phyloP scores from a whole-genome alignment of 371 early-diverging fungal genomes.

The Dipsacomyces acuminosporus region DNA sequence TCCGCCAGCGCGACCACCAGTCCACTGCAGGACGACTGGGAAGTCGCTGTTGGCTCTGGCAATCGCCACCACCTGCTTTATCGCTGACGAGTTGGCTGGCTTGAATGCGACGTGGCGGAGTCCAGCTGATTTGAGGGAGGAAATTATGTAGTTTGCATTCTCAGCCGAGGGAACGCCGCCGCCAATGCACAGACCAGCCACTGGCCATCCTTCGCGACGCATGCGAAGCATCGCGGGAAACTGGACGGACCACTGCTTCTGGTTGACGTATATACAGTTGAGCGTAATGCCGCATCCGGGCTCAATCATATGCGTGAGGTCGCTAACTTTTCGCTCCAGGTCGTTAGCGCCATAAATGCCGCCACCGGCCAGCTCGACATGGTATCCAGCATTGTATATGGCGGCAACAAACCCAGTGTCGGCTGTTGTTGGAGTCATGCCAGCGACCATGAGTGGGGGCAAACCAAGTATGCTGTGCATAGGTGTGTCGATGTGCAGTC shows the following conservation, averaged over 20 bases:
- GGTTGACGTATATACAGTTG: slow-evolving; percentile 86
- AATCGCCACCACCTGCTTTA: slow-evolving; percentile 83
- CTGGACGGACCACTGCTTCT: slow-evolving; percentile 91
- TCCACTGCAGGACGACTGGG: slow-evolving; percentile 94
- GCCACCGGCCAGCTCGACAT: slow-evolving; percentile 88
- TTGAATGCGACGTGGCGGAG: slow-evolving; percentile 89
- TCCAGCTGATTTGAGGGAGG: slow-evolving; percentile 72
- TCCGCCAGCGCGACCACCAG: slow-evolving; percentile 95
- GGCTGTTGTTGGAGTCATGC: slow-evolving; percentile 34
- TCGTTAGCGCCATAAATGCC: slow-evolving; percentile 81
- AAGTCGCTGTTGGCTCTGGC: slow-evolving; percentile 85
- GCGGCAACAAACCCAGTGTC: slow-evolving; percentile 51
- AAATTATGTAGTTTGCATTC: slow-evolving; percentile 72
- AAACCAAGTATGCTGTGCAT: slow-evolving; percentile 74
- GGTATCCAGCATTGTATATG: slow-evolving; percentile 87
- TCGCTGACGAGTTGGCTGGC: slow-evolving; percentile 82
- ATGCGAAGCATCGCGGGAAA: slow-evolving; percentile 79
- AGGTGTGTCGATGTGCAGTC: slow-evolving; percentile 79
- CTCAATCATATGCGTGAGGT: slow-evolving; percentile 50
- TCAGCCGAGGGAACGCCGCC: slow-evolving; percentile 55
- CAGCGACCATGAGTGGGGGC: slow-evolving; percentile 35
- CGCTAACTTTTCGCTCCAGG: slow-evolving; percentile 60
- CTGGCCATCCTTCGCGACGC: slow-evolving; percentile 84
- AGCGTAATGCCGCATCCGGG: slow-evolving; percentile 83
- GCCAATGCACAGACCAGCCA: slow-evolving; percentile 85